Evolutionary conservation across 2,329 filamentous ascomycete genomes (phyloP), one percentile per base, ranked within the genome.

Genomic region (Fusarium globosum): DNA sequence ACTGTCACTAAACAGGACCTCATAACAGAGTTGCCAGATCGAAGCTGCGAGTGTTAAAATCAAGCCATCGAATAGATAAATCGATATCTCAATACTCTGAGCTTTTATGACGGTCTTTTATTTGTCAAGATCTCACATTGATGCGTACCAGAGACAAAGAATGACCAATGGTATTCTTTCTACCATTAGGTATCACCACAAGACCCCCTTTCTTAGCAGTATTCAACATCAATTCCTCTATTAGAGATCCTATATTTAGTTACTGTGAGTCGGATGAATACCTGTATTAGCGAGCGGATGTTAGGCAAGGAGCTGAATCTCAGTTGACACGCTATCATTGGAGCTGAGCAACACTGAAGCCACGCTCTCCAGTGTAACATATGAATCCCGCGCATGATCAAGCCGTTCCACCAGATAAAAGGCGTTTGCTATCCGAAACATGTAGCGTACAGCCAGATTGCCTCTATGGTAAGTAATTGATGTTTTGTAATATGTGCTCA

Each of bases 231-330:
- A 11, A 23, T 20, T 35, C 14, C 12, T 23, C 5, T 8, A 16
- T 7, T 7, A 18, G 10, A 12, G 3, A 49, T 49, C 20, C 3
- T n/a, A 16, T 0, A 12, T n/a, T 7, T 30, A 8, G 3, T 18
- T n/a, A 4, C 4, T 2, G 3, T n/a, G 26, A 30, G 26, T 16
- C 16, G 6, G 0, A n/a, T 8, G 7, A 30, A 48, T 16, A 16
- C 14, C 6, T 16, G 14, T n/a, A n/a, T n/a, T n/a, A n/a, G 20
- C 3, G 5, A 18, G 15, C 16, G 8, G 16, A 11, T 51, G 8
- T 18, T 6, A 14, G 23, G 16, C 6, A 12, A 51, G n/a, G n/a
- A 6, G 1, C n/a, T 26, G 4, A 12, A 52, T 52, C n/a, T 52
- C 30, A 6, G 4, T 8, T 11, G 9, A 52, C 30, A 23, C 20